Base-by-base conservation (phyloP, 2,329 filamentous ascomycete species). In the Aspergillus oerlinghausenensis region DNA sequence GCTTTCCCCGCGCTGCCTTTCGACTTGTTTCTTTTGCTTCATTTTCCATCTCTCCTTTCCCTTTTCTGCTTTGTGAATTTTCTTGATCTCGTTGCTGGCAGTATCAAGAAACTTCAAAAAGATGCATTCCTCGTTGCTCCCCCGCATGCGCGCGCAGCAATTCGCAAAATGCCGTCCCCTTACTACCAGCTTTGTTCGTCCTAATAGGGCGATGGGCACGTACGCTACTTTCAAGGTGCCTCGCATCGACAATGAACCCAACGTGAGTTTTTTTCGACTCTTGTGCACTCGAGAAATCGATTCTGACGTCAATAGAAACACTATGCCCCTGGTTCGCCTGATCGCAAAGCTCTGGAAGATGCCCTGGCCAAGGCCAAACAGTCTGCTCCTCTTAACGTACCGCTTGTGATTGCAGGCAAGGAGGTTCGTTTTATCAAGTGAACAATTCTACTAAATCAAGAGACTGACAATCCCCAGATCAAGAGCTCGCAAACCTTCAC, bases 171-270 rank as follows among this genome's bases (percentile, higher is more conserved):
- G 55, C 56, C 42, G 42, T 45, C 60, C 42, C 55, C 60, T 57
- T 63, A 50, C 56, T 58, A 63, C 58, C 55, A 60, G 55, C 59
- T 57, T 55, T 55, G 56, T 64, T 57, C 63, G 56, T 45, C 51
- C 55, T 28, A 63, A 55, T 57, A 61, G 70, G 45, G 59, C 64
- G 23, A 65, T 72, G 48, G 66, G 68, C 86, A 88, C 86, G 7
- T 80, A 96, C 62, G 92, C 92, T 51, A 82, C 85, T 59, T 97
- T 97, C 83, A 93, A 90, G 80, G 84, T 92, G 52, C 94, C 94
- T 51, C 86, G 86, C 61, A 85, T 97, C 66, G 80, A 84, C 71
- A 99, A 99, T 73, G 94, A 99, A 79, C 91, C 91, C n/a, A 99
- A 97, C 73, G 92, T 96, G 76, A 74, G 90, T 81, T 35, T 38